phyloP scores from a whole-genome alignment of 2,329 filamentous ascomycete species.

The Cryphonectria carpinicola region DNA sequence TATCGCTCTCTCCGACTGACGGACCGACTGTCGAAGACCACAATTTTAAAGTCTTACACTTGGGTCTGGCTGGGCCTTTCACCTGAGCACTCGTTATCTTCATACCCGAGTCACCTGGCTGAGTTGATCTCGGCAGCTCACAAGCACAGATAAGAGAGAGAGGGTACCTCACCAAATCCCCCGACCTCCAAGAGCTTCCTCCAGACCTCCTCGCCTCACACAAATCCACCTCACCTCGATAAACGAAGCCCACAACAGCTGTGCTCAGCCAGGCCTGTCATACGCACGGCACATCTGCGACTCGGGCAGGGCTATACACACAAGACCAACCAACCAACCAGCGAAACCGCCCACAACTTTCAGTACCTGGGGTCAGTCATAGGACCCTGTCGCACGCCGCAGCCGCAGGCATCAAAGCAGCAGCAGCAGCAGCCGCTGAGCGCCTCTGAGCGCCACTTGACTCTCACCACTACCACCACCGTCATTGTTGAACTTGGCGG shows the following conservation, averaged over 20 bases:
- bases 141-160: slow-evolving; percentile 2
- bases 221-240: background rate
- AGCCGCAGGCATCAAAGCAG: background rate
- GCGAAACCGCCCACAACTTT: background rate
- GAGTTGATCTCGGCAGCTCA: background rate
- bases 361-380: background rate
- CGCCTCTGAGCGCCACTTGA: slow-evolving; percentile 1
- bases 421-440: background rate
- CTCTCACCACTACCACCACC: slow-evolving; percentile 3
- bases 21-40: background rate
- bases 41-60: background rate
- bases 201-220: background rate
- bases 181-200: background rate
- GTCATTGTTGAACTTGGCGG: background rate
- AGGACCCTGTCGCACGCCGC: background rate
- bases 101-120: background rate
- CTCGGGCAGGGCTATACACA: background rate
- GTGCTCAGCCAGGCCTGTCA: background rate
- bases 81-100: slow-evolving; percentile 1
- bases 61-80: background rate
- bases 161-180: background rate
- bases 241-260: background rate
- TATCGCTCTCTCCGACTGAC: background rate
- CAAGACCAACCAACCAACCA: background rate
- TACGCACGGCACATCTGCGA: background rate